A percentile compares a stretch with the other conserved stretches of the same genome.
Conservation (phyloP, 2,329 filamentous ascomycete genomes). For the Mycosphaerella sp. region DNA sequence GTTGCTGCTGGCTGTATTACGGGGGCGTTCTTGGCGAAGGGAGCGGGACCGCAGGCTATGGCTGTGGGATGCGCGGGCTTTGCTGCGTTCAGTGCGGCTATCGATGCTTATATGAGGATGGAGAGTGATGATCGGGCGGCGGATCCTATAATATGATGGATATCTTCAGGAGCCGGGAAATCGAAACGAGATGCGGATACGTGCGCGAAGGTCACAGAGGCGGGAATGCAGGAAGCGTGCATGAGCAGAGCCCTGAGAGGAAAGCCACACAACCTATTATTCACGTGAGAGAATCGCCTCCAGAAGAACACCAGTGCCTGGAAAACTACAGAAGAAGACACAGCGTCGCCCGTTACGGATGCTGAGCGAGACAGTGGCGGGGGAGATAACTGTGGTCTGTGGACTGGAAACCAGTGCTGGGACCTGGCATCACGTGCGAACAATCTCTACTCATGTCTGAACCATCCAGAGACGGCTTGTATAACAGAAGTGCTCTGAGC, state of each 20-base stretch:
- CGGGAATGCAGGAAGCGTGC: not conserved
- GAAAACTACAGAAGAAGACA: no score
- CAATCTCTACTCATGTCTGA: constrained; percentile 1
- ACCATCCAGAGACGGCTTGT: constrained; percentile 3
- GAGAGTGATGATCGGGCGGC: constrained; percentile 42
- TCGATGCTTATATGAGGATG: constrained; percentile 85
- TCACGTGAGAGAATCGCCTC: no score
- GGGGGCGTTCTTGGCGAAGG: constrained; percentile 78
- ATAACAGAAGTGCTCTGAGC: constrained; percentile 10
- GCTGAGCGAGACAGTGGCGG: not conserved
- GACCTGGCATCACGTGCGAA: not conserved
- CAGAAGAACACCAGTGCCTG: no score
- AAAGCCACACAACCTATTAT: no score
- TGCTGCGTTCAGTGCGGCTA: constrained; percentile 84
- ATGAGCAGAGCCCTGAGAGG: no score
- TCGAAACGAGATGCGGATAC: not conserved
- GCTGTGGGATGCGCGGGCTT: constrained; percentile 86
- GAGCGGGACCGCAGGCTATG: constrained; percentile 83
- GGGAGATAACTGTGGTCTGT: not conserved
- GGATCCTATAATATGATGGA: constrained; percentile 34
- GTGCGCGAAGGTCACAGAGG: not conserved
- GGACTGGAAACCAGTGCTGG: not conserved
- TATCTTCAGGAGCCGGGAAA: not conserved
- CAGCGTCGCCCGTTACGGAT: no score
- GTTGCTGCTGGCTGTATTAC: constrained; percentile 84